phyloP scores from a whole-genome alignment of 2,329 filamentous ascomycete species.

The Botrytis galanthina region DNA sequence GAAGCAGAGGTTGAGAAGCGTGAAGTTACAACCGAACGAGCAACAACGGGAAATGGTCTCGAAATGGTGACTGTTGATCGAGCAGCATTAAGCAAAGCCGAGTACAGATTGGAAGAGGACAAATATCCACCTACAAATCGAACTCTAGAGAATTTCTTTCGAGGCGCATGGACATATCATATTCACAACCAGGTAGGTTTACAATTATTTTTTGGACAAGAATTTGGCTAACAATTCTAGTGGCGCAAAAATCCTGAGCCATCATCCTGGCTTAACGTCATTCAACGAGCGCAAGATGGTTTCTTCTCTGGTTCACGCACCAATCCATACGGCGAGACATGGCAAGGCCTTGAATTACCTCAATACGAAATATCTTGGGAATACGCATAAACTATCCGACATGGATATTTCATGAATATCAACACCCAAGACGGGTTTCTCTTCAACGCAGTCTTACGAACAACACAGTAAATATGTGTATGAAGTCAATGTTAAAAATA shows the following conservation, averaged over 20 bases:
- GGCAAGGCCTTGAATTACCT: slow-evolving; percentile 48
- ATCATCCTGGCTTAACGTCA: slow-evolving; percentile 53
- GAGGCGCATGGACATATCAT: slow-evolving; percentile 56
- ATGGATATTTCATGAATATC: neutral
- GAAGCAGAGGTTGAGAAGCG: slow-evolving; percentile 22
- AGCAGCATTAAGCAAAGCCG: slow-evolving; percentile 37
- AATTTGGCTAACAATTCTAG: slow-evolving; percentile 37
- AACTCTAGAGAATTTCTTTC: slow-evolving; percentile 55
- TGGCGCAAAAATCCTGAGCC: slow-evolving; percentile 56
- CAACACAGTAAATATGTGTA: slow-evolving; percentile 1
- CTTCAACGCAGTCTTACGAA: neutral
- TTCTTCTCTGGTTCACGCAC: slow-evolving; percentile 50
- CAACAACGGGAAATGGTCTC: slow-evolving; percentile 4
- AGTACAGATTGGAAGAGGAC: slow-evolving; percentile 50
- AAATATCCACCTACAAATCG: slow-evolving; percentile 55
- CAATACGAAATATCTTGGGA: slow-evolving; percentile 51
- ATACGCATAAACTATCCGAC: neutral
- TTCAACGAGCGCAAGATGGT: slow-evolving; percentile 53
- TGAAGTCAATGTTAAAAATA: slow-evolving; percentile 8
- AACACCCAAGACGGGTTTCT: no score
- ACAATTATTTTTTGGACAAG: no score
- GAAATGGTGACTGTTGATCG: slow-evolving; percentile 28
- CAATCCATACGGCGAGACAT: slow-evolving; percentile 54
- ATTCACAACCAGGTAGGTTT: slow-evolving; percentile 53
- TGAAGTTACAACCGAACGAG: slow-evolving; percentile 25